Base-by-base conservation (phyloP, 2,329 filamentous ascomycete species). In the Colletotrichum sp. region DNA sequence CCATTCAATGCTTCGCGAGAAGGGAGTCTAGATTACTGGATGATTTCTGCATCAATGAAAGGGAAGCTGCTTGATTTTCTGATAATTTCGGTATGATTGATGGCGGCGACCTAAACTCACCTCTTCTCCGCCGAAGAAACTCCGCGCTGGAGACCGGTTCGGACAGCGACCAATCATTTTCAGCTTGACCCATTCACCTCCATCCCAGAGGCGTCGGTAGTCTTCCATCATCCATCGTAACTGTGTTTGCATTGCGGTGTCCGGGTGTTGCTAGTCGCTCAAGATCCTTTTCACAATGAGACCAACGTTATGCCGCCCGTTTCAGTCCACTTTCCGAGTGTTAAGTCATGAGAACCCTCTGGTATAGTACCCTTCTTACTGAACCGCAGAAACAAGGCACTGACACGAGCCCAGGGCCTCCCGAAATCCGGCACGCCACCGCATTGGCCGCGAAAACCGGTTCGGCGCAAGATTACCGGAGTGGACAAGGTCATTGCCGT, bases 401-500 rank as follows among this genome's bases (percentile, higher is more conserved):
- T 74, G 68, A 70, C 48, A 66, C 72, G 6, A 12, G 1, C 0
- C 8, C 44, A 98, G 96, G 96, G 96, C 30, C 91, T 98, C 19
- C 96, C 96, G 25, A 92, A 93, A 77, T 94, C 94, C 25, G 96
- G 93, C 36, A 87, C 86, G 4, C 85, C 86, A 6, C 86, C 86
- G 4, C 84, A 77, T n/a, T 88, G 86, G 85, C 92, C 95, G 69
- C 95, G 95, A 28, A 90, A 98, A 13, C 96, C 97, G 0, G 91
- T 95, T 80, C 93, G 94, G 81, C 91, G 95, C 78, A 93, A 91
- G 79, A 98, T 99, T 79, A 90, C 91, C 30, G 93, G 96, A 83
- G 96, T 99, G 28, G 91, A 92, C 78, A 98, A 98, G 83, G 93
- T 98, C n/a, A 92, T 99, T 75, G 96, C 96, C n/a, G 95, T 99